A percentile compares a stretch with the other conserved stretches of the same genome.
Evolutionary conservation across 2,329 filamentous ascomycete species (phyloP).

Genomic region (Claviceps africana): DNA sequence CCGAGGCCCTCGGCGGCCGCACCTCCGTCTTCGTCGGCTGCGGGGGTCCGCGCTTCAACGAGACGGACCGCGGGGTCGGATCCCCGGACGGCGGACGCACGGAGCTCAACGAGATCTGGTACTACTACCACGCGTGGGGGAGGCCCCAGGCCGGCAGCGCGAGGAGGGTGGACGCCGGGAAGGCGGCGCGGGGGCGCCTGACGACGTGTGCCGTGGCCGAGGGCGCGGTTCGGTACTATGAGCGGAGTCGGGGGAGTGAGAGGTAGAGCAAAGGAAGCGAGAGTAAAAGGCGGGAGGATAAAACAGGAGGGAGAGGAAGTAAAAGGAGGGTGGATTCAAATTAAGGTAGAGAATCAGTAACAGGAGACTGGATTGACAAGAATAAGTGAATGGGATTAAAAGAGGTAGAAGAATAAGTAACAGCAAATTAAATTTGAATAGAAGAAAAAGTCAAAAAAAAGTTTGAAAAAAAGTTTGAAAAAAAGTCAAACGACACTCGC

Average conservation of each 20-base stretch:
- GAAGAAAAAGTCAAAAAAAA: no score
- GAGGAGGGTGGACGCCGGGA: constrained; percentile 27
- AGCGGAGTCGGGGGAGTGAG: constrained; percentile 27
- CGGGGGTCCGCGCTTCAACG: constrained; percentile 44
- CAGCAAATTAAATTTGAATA: no score
- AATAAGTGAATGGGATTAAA: no score
- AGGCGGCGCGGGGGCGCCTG: constrained; percentile 30
- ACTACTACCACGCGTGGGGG: constrained; percentile 48
- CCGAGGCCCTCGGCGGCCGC: constrained; percentile 28
- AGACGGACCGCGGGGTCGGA: constrained; percentile 41
- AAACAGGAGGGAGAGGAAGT: no score
- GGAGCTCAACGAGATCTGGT: constrained; percentile 49
- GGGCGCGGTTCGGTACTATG: constrained; percentile 40
- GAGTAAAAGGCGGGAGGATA: no score
- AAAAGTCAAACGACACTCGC: no score
- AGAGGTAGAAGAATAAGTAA: no score
- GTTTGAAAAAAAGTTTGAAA: no score
- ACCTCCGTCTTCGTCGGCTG: constrained; percentile 47
- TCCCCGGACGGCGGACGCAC: constrained; percentile 42
- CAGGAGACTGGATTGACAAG: no score
- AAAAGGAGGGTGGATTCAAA: no score
- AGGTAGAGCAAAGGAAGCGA: no score
- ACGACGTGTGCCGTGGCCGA: constrained; percentile 41
- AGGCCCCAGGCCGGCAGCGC: constrained; percentile 37
- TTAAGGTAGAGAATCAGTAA: no score